Evolutionary conservation across 2,329 filamentous ascomycete species (phyloP).

Genomic region (Fusarium nelsonii): DNA sequence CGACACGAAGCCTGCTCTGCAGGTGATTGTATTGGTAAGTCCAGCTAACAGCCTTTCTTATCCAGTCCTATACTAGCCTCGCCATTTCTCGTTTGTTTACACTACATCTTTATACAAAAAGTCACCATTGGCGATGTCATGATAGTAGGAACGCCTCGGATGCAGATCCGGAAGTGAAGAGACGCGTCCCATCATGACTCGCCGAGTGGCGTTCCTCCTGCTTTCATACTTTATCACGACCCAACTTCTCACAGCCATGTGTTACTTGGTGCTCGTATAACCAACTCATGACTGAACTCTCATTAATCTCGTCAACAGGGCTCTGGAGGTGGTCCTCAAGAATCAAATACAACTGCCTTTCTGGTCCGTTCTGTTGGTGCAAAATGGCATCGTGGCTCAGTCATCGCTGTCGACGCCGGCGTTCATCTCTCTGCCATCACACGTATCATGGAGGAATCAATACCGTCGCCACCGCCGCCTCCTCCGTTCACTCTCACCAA

Average conservation of each 20-base stretch:
- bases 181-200: slow-evolving; percentile 12
- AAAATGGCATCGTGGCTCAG: slow-evolving; percentile 83
- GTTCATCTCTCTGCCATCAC: slow-evolving; percentile 88
- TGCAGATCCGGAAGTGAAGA: slow-evolving; percentile 9
- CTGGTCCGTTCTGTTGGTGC: slow-evolving; percentile 85
- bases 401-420: slow-evolving; percentile 94
- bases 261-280: slow-evolving; percentile 6
- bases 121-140: not conserved
- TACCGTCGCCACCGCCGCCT: slow-evolving; percentile 53
- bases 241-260: slow-evolving; percentile 14
- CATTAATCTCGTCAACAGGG: slow-evolving; percentile 67
- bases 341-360: slow-evolving; percentile 90
- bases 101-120: slow-evolving; percentile 15
- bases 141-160: slow-evolving; percentile 12
- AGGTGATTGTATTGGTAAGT: slow-evolving; percentile 81
- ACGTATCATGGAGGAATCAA: slow-evolving; percentile 76
- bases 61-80: not conserved
- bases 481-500: slow-evolving; percentile 67
- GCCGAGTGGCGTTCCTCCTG: slow-evolving; percentile 19
- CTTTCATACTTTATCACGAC: not conserved
- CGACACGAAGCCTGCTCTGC: slow-evolving; percentile 65
- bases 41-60: not conserved
- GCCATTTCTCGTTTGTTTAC: slow-evolving; percentile 24
- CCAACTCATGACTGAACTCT: not conserved
- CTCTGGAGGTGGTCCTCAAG: slow-evolving; percentile 87